These are phyloP conservation scores for Exophiala calicioides DNA, from an alignment of 2,329 filamentous ascomycete species.

Conservation along the genomic window DNA sequence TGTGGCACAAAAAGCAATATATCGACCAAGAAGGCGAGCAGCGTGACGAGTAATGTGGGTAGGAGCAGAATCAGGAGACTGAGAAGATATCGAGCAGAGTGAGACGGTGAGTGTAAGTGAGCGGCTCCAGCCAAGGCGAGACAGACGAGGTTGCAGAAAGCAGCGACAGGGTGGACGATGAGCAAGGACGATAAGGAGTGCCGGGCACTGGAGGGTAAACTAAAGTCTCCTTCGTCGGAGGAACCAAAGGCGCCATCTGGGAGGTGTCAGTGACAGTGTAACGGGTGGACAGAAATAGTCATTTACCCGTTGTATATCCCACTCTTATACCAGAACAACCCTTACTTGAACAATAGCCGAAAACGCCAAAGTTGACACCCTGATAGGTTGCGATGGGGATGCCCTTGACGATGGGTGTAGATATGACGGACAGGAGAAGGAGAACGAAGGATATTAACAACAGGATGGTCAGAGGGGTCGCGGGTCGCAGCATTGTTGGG, in stretches of 20 bases:
- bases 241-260: conserved; percentile 52
- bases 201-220: conserved; percentile 64
- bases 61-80: conserved; percentile 82
- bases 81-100: conserved; percentile 86
- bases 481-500: conserved; percentile 73
- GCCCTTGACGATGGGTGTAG: conserved; percentile 80
- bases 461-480: conserved; percentile 84
- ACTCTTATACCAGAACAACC: conserved; percentile 73
- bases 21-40: conserved; percentile 89
- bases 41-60: conserved; percentile 76
- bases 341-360: conserved; percentile 74
- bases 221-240: conserved; percentile 54
- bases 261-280: conserved; percentile 17
- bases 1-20: conserved; percentile 93
- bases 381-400: conserved; percentile 80
- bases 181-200: conserved; percentile 81
- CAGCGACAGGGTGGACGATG: conserved; percentile 89
- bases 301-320: conserved; percentile 82
- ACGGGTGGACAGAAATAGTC: conserved; percentile 31
- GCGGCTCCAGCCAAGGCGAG: conserved; percentile 75
- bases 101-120: conserved; percentile 83
- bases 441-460: conserved; percentile 83
- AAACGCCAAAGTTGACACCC: conserved; percentile 83
- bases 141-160: conserved; percentile 80
- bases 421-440: conserved; percentile 83